Conservation (phyloP, 2,329 filamentous ascomycete genomes). For the Fonsecaea multimorphosa region DNA sequence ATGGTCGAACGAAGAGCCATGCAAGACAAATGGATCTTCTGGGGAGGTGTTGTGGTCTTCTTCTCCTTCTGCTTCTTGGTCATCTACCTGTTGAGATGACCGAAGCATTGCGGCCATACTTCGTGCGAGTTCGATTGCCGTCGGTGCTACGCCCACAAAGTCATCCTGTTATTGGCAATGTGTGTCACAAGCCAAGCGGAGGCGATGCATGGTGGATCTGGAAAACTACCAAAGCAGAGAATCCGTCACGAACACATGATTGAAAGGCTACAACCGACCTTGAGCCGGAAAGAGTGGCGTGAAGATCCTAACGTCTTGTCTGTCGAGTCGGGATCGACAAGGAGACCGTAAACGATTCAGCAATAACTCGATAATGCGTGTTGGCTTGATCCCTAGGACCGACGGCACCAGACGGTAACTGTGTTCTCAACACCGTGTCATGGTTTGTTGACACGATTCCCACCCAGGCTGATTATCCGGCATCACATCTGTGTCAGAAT, state of each 20-base stretch:
- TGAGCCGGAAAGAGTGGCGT: not conserved
- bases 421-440: not conserved
- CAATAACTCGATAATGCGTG: not conserved
- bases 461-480: not conserved
- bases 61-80: slow-evolving; percentile 92
- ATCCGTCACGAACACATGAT: not conserved
- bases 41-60: slow-evolving; percentile 82
- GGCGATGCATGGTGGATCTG: not conserved
- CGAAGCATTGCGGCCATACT: not conserved
- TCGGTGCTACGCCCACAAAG: not conserved
- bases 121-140: not conserved
- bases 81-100: slow-evolving; percentile 77
- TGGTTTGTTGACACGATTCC: not conserved
- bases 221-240: not conserved
- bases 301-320: not conserved
- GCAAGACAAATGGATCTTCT: slow-evolving; percentile 99
- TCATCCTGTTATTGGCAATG: not conserved
- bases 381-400: not conserved
- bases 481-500: not conserved
- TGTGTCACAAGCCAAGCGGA: not conserved
- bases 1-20: slow-evolving; percentile 92
- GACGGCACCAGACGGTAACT: not conserved
- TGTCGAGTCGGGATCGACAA: not conserved
- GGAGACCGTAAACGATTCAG: not conserved
- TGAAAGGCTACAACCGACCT: not conserved